Base-by-base conservation (phyloP, 306 rosid species). In the Inga oerstediana region DNA sequence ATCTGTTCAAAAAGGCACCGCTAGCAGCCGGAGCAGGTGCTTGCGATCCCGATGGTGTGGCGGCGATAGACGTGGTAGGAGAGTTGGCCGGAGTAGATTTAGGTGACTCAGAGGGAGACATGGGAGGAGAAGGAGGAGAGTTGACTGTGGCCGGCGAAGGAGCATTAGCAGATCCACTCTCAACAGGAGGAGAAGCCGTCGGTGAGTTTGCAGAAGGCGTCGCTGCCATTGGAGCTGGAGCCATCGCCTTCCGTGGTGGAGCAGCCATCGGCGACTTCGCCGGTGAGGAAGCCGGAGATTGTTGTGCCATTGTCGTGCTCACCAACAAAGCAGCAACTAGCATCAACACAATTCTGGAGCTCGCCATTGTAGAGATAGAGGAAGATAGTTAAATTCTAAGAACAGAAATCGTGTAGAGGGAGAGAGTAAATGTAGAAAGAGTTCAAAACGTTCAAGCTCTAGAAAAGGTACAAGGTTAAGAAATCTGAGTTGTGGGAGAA, bases 61-160 rank as follows among this genome's bases (percentile, higher is more conserved):
- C 0, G 3, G 88, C 64, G 45, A 87, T 87, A 3, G 88, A 59
- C 0, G 90, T 45, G 0, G 90, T 52, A 5, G 95, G 93, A 85
- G 89, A 37, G 3, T 35, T 12, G 0, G 83, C 7, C 8, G 86
- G 88, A 64, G 68, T 2, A 41, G n/a, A 44, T 3, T 68, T 81
- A 0, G 93, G 87, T 1, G 91, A 61, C 0, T 3, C 75, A 12
- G 88, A 10, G 3, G 89, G 13, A 32, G 84, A 22, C 1, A 75
- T 69, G 22, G 92, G 64, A 37, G 88, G 85, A 39, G 87, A 51
- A 0, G 91, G 91, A 3, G 91, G 91, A 79, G 94, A 88, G 78
- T 43, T 34, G 67, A 30, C 46, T 71, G 45, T 3, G 72, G 74
- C 5, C 0, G 90, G 86, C 0, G 91, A 79, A 22, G 90, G 86